Percentiles rank a stretch among this genome's conserved stretches.
phyloP scores from a whole-genome alignment of 116 monocot species.

The Posidonia oceanica region DNA sequence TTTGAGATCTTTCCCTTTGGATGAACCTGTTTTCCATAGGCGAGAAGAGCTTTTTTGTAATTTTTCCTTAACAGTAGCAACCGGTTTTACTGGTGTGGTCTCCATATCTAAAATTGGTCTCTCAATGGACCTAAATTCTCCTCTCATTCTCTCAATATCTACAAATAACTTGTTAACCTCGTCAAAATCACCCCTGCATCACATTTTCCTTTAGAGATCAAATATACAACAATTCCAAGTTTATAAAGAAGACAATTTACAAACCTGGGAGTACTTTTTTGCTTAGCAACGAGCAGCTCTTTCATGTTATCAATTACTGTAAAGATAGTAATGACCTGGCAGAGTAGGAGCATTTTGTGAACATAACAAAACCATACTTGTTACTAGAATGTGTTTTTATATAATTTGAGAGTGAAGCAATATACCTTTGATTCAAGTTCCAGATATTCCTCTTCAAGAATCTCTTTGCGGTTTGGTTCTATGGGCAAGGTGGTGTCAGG shows the following conservation, averaged over 20 bases:
- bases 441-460: slow-evolving; percentile 60
- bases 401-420: neutral
- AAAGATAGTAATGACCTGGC: slow-evolving; percentile 55
- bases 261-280: slow-evolving; percentile 35
- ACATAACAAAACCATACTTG: neutral
- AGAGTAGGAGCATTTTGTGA: neutral
- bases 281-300: slow-evolving; percentile 34
- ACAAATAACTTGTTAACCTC: slow-evolving; percentile 47
- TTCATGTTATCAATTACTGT: slow-evolving; percentile 66
- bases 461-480: slow-evolving; percentile 35
- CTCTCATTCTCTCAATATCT: slow-evolving; percentile 38
- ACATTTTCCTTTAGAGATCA: neutral
- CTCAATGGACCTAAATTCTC: slow-evolving; percentile 49
- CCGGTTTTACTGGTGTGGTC: slow-evolving; percentile 9
- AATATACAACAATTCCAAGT: neutral
- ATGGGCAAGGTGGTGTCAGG: slow-evolving; percentile 16
- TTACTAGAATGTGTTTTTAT: neutral
- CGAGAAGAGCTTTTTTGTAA: slow-evolving; percentile 8
- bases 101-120: slow-evolving; percentile 41
- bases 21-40: slow-evolving; percentile 9
- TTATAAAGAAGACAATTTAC: neutral
- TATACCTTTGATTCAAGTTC: slow-evolving; percentile 52
- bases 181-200: slow-evolving; percentile 51
- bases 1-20: slow-evolving; percentile 8
- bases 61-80: neutral